These are phyloP conservation scores for Galeopsis tetrahit DNA, from an alignment of 257 asterid species.

Conservation along the genomic window DNA sequence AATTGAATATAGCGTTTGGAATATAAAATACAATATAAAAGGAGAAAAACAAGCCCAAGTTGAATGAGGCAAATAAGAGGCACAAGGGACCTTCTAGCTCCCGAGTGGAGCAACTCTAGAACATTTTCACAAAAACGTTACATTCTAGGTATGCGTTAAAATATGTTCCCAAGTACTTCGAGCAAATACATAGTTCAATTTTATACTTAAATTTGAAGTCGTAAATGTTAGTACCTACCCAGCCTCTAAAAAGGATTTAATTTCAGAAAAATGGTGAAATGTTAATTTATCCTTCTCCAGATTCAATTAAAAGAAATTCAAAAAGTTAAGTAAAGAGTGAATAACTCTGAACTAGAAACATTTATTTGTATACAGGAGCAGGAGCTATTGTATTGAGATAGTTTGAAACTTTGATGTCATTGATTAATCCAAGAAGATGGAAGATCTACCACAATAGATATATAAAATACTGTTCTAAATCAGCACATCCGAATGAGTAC, in stretches of 20 bases:
- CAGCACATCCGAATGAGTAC: constrained; percentile 34
- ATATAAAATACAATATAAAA: background rate
- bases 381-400: no score
- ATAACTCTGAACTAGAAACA: no score
- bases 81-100: background rate
- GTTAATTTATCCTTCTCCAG: background rate
- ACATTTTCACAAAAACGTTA: background rate
- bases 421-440: no score
- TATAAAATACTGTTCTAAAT: background rate
- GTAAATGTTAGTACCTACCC: background rate
- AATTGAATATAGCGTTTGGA: no score
- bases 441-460: no score
- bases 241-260: background rate
- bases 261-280: background rate
- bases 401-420: no score
- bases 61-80: background rate
- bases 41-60: background rate
- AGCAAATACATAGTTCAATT: no score
- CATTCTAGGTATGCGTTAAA: background rate
- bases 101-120: background rate
- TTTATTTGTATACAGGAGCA: no score
- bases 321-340: no score
- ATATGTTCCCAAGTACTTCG: no score
- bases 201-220: background rate
- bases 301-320: no score